A percentile compares a stretch with the other conserved stretches of the same genome.
phyloP scores from a whole-genome alignment of 1,139 yeast genomes.

The Nakaseomyces sp. region DNA sequence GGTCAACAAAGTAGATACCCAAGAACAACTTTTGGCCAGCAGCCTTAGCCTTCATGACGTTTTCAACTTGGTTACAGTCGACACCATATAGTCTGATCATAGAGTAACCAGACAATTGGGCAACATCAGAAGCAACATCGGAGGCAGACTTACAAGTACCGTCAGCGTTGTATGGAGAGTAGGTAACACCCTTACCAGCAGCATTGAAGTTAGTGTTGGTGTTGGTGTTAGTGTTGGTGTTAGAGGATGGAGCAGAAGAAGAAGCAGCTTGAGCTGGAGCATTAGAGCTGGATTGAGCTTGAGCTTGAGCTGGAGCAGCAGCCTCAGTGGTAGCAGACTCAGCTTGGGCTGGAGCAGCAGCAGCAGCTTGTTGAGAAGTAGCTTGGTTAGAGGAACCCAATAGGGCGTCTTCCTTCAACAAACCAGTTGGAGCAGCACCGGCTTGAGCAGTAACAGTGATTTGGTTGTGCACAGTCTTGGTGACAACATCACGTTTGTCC shows the following conservation, averaged over 20 bases:
- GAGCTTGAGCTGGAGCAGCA: constrained; percentile 43
- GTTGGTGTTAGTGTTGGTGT: constrained; percentile 33
- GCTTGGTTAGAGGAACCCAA: constrained; percentile 11
- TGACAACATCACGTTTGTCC: constrained; percentile 40
- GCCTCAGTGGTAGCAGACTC: constrained; percentile 35
- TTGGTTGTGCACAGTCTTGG: constrained; percentile 36
- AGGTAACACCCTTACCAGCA: constrained; percentile 57
- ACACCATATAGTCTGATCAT: constrained; percentile 74
- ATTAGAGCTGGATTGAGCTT: constrained; percentile 17
- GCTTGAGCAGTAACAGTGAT: constrained; percentile 27
- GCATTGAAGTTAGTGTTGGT: constrained; percentile 25
- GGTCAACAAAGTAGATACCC: constrained; percentile 56
- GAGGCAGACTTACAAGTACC: constrained; percentile 65
- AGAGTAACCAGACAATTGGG: constrained; percentile 43
- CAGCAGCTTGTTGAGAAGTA: constrained; percentile 9
- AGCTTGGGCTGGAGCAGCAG: constrained; percentile 28
- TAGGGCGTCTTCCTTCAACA: constrained; percentile 3
- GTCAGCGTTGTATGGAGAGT: constrained; percentile 64
- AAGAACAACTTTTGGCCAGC: constrained; percentile 57
- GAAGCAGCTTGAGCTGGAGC: constrained; percentile 29
- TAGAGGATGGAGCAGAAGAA: constrained; percentile 36
- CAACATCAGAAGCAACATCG: constrained; percentile 53
- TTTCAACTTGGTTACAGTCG: constrained; percentile 69
- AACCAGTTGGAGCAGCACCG: constrained; percentile 15
- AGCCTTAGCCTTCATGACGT: constrained; percentile 56